Evolutionary conservation across 371 early-diverging fungal genomes (phyloP), one percentile per base, ranked within the genome.

Genomic region (Funneliformis caledonium): DNA sequence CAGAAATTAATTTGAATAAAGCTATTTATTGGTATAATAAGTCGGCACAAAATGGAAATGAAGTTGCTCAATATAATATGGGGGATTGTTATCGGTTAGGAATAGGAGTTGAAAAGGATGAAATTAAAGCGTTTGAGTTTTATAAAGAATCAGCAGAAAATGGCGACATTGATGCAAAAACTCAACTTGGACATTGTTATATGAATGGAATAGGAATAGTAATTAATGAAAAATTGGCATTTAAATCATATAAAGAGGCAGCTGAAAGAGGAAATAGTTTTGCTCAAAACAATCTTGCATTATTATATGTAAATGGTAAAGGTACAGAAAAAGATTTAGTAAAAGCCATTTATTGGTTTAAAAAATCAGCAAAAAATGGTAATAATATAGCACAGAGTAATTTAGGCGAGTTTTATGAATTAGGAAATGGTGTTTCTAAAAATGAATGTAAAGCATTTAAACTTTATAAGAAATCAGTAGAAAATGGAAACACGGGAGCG

Each of bases 71-170:
- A 48, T 93, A 92, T 83, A 88, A 88, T 59, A 86, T 92, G 45
- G 94, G 93, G 9, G 90, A 88, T 81, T 94, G 94, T 83, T 96
- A 93, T 80, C 94, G 92, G 45, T 93, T 94, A 83, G 96, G 95
- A 6, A 88, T 93, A 77, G 95, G 95, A 6, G 47, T 31, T 33
- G 19, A 47, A 47, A 31, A n/a, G 7, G 12, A 72, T 50, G 16
- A 43, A 16, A n/a, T 11, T 11, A 72, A 72, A n/a, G 72, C 72
- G 42, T 43, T 72, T 72, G 26, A 72, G 47, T 72, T 14, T 26
- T 72, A 72, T 16, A 94, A 94, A 83, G 91, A 92, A 45, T 92
- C 92, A 82, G 96, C 95, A n/a, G 93, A 94, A 82, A 93, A 94
- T 83, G 86, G 89, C n/a, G 86, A 43, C 84, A 91, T 92, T 67